These are phyloP conservation scores for Ophiostoma triangulosporum DNA, from an alignment of 2,329 filamentous ascomycete genomes.

Conservation along the genomic window DNA sequence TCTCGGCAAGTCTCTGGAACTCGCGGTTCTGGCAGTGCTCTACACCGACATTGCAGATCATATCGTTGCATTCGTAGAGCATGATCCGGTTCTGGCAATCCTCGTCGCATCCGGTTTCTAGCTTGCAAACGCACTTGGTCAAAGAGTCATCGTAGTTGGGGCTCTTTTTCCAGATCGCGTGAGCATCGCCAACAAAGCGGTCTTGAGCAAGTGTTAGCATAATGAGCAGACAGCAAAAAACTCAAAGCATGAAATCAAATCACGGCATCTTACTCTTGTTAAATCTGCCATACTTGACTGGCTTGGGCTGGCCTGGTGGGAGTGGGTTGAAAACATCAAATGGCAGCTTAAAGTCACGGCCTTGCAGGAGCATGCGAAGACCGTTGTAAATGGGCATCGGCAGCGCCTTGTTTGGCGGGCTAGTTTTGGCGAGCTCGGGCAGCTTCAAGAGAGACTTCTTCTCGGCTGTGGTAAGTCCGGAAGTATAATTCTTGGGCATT, in stretches of 20 bases:
- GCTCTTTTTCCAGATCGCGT: constrained; percentile 65
- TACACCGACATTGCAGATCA: constrained; percentile 72
- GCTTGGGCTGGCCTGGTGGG: constrained; percentile 74
- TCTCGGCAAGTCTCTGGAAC: constrained; percentile 65
- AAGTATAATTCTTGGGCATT: constrained; percentile 31
- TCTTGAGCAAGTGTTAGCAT: constrained; percentile 36
- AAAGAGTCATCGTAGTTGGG: constrained; percentile 61
- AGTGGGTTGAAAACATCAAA: constrained; percentile 83
- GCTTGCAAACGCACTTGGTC: constrained; percentile 64
- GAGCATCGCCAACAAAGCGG: constrained; percentile 77
- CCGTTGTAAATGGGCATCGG: constrained; percentile 71
- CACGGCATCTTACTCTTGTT: constrained; percentile 69
- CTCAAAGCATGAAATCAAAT: too few relatives aligned
- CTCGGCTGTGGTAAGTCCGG: constrained; percentile 35
- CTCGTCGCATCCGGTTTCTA: constrained; percentile 72
- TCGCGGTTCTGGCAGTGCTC: constrained; percentile 71
- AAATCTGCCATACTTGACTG: constrained; percentile 83
- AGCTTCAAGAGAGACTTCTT: constrained; percentile 36
- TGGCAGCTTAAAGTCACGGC: constrained; percentile 76
- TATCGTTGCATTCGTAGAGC: constrained; percentile 90
- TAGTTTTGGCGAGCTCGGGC: constrained; percentile 32
- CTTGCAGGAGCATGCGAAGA: constrained; percentile 53
- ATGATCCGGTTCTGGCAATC: constrained; percentile 91
- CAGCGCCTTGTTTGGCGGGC: constrained; percentile 42
- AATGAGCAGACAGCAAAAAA: not conserved